These are phyloP conservation scores for Oxalis stricta DNA, from an alignment of 441 rosid species.

Conservation along the genomic window DNA sequence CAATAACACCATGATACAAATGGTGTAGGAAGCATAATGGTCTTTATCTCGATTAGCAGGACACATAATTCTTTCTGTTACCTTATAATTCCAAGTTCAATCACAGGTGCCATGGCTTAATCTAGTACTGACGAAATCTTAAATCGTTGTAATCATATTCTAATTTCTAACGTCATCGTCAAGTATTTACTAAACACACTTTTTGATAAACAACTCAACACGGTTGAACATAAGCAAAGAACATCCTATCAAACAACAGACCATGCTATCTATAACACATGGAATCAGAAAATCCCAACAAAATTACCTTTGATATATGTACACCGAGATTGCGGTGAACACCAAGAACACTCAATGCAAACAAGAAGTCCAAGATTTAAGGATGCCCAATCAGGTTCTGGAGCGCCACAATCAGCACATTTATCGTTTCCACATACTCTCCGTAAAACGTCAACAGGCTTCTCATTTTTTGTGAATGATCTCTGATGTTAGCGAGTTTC, in stretches of 20 bases:
- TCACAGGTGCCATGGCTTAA: no score
- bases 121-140: no score
- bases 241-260: no score
- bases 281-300: not conserved
- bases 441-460: constrained; percentile 78
- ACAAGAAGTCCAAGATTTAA: constrained; percentile 92
- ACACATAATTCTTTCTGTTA: no score
- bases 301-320: constrained; percentile 84
- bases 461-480: constrained; percentile 55
- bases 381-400: constrained; percentile 99
- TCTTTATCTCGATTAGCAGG: no score
- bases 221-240: no score
- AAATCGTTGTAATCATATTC: no score
- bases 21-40: not conserved
- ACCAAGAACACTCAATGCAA: constrained; percentile 97
- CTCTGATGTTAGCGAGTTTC: constrained; percentile 68
- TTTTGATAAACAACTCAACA: no score
- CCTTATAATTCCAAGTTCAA: no score
- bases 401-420: constrained; percentile 99
- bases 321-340: constrained; percentile 99
- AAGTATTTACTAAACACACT: no score
- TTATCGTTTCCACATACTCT: constrained; percentile 89
- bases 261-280: no score
- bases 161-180: no score
- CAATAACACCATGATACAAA: not conserved